phyloP scores from a whole-genome alignment of 495 filamentous ascomycete species.

The Aspergillus panamensis region DNA sequence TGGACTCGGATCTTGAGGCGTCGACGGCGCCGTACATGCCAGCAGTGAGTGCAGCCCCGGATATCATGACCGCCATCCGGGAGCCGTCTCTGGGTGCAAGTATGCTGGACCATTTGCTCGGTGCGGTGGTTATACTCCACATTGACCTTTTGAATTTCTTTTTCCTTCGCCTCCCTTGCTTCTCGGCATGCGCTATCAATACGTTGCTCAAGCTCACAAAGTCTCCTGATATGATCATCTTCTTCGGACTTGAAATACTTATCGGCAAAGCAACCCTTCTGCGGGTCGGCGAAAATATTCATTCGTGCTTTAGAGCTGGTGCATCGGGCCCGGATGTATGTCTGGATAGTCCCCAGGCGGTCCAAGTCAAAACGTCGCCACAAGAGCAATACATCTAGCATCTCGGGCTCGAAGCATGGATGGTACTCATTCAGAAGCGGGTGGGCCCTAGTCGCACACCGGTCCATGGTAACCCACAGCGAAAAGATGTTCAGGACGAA shows the following conservation, averaged over 20 bases:
- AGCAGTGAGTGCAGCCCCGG: constrained; percentile 34
- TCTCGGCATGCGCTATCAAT: constrained; percentile 32
- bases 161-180: constrained; percentile 31
- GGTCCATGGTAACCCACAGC: constrained; percentile 58
- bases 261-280: constrained; percentile 39
- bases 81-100: constrained; percentile 23
- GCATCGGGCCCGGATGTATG: constrained; percentile 40
- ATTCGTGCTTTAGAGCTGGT: constrained; percentile 6
- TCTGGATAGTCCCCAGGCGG: constrained; percentile 46
- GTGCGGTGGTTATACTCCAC: constrained; percentile 19
- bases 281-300: constrained; percentile 45
- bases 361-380: constrained; percentile 39
- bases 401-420: constrained; percentile 46
- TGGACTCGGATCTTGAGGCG: constrained; percentile 50
- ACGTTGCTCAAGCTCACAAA: constrained; percentile 25
- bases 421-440: constrained; percentile 50
- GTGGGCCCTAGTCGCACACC: constrained; percentile 35
- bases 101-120: constrained; percentile 28
- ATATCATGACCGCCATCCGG: constrained; percentile 28
- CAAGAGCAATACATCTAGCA: constrained; percentile 51
- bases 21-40: constrained; percentile 26
- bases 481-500: constrained; percentile 58
- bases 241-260: constrained; percentile 38
- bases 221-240: constrained; percentile 4
- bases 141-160: constrained; percentile 36